Evolutionary conservation across 163 green algal genomes (phyloP), one percentile per base, ranked within the genome.

Genomic region (Chloroidium sp.): DNA sequence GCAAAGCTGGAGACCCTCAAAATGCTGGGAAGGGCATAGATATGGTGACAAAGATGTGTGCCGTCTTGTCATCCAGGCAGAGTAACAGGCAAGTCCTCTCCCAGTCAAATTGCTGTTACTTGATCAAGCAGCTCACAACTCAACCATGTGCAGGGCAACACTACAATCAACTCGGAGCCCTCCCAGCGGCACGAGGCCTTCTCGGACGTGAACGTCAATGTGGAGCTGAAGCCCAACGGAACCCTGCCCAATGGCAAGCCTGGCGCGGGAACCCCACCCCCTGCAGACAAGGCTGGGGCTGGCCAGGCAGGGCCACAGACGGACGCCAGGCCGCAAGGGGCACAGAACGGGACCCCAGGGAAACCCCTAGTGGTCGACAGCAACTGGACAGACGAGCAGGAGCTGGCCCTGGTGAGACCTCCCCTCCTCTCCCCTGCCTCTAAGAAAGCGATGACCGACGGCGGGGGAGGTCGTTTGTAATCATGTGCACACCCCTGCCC

Each of bases 381-480:
- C 57, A 82, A 75, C 60, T 98, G 94, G 94, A 93, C 74, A 3
- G 90, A 94, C 75, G 92, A 87, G 74, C 90, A 97, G 87, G 90
- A 97, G 86, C 77, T 94, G 61, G 90, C 89, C 1, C 86, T 98
- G 75, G 93, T 98, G 60, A 10, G 76, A 13, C 61, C 61, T 59
- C 2, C 84, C 75, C 8, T 62, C 14, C 74, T 62, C 4, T 62
- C 4, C 14, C 4, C 13, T 4, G 14, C 14, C 14, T 77, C 10
- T 10, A 77, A 62, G 10, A 77, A 60, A 60, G 74, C 74, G 8
- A 36, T 4, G 36, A 10, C 57, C 14, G 74, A 58, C 10, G 13
- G 57, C 8, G 14, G 74, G 4, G 8, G 14, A 60, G 74, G 74
- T 58, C 4, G 10, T 77, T 77, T 12, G 13, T 62, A 14, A 77